Evolutionary conservation across 2,329 filamentous ascomycete genomes (phyloP).

Genomic region (Apiospora pterosperma): DNA sequence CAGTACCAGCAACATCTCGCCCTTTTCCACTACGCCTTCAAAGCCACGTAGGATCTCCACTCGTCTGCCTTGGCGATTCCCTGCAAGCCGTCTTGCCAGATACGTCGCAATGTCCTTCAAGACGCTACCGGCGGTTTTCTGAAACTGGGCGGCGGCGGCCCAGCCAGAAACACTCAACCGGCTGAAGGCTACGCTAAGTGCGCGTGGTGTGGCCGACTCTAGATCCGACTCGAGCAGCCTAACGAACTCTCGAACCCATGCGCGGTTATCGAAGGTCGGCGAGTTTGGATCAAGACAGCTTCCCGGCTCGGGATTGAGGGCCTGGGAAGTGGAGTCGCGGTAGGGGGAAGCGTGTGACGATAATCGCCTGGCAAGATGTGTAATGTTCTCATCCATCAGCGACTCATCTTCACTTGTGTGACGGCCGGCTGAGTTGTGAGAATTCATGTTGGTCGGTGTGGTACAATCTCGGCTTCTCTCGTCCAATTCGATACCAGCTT

Average conservation of each 20-base stretch:
- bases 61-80: not conserved
- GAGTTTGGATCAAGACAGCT: not conserved
- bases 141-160: not conserved
- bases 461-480: too few relatives aligned
- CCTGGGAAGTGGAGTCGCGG: too few relatives aligned
- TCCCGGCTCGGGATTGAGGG: too few relatives aligned
- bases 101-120: not conserved
- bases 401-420: too few relatives aligned
- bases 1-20: not conserved
- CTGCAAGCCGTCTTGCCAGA: not conserved
- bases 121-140: not conserved
- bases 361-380: too few relatives aligned
- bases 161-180: not conserved
- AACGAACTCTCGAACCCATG: not conserved
- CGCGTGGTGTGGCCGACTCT: not conserved
- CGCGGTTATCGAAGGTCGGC: not conserved
- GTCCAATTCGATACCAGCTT: too few relatives aligned
- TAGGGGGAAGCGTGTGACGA: too few relatives aligned
- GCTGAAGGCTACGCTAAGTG: not conserved
- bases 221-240: not conserved
- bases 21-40: constrained; percentile 56
- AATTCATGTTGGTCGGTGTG: too few relatives aligned
- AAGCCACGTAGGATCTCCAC: constrained; percentile 56
- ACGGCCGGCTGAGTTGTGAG: too few relatives aligned
- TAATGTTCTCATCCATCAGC: too few relatives aligned